These are phyloP conservation scores for Acrocalymma vagum DNA, from an alignment of 2,329 filamentous ascomycete species.

Conservation along the genomic window DNA sequence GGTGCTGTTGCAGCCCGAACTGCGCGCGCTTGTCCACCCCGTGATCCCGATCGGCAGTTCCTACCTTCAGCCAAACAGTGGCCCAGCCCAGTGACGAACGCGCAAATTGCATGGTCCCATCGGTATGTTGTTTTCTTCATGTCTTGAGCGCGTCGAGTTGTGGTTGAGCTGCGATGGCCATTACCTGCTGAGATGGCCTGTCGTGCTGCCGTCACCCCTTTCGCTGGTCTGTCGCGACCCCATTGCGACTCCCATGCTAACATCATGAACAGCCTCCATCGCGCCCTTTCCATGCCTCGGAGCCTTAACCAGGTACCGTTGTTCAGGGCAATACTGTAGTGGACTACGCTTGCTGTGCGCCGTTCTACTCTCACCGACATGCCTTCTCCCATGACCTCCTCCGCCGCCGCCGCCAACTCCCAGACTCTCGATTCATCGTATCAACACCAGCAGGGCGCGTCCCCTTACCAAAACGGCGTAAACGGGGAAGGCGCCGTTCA, in stretches of 20 bases:
- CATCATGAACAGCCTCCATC: conserved; percentile 26
- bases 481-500: conserved; percentile 43
- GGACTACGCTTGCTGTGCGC: conserved; percentile 38
- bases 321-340: conserved; percentile 37
- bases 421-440: conserved; percentile 32
- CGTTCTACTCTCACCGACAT: conserved; percentile 34
- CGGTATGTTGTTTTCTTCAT: conserved; percentile 45
- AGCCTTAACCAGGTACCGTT: conserved; percentile 40
- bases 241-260: conserved; percentile 34
- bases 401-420: conserved; percentile 30
- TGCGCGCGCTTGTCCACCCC: conserved; percentile 23
- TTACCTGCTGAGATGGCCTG: conserved; percentile 18
- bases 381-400: conserved; percentile 50
- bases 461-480: conserved; percentile 33
- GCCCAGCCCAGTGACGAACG: conserved; percentile 48
- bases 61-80: conserved; percentile 46
- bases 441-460: conserved; percentile 39
- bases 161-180: conserved; percentile 18
- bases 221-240: conserved; percentile 28
- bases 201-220: conserved; percentile 31
- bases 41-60: conserved; percentile 44
- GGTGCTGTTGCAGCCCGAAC: conserved; percentile 26
- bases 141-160: conserved; percentile 8
- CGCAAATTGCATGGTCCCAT: conserved; percentile 47
- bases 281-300: conserved; percentile 35